Percentiles rank a stretch among this genome's conserved stretches.
Conservation (phyloP, 2,329 filamentous ascomycete species). For the Cyphellophora europaea region DNA sequence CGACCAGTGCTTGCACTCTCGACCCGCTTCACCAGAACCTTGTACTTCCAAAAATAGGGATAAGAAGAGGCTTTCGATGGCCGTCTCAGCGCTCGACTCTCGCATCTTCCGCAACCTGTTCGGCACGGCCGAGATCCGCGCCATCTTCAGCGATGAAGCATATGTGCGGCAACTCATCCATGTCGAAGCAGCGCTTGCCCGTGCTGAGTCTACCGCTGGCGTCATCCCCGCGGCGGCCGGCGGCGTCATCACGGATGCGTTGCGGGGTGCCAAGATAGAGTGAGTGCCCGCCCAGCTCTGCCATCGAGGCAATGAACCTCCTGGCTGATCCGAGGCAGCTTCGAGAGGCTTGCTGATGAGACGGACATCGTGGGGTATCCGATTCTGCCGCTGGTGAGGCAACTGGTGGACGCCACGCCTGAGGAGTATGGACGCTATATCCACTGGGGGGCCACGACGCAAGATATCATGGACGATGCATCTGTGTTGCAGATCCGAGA, state of each 20-base stretch:
- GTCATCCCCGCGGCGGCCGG: conserved; percentile 18
- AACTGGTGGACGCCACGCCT: conserved; percentile 16
- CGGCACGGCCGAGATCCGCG: conserved; percentile 20
- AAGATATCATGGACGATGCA: conserved; percentile 51
- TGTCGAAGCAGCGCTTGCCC: conserved; percentile 18
- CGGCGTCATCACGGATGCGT: conserved; percentile 11
- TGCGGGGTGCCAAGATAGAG: conserved; percentile 10
- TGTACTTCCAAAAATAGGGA: too few species aligned
- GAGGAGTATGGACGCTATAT: conserved; percentile 34
- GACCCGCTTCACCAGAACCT: too few species aligned
- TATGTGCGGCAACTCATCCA: conserved; percentile 16
- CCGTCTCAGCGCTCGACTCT: conserved; percentile 19
- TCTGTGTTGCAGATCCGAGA: conserved; percentile 44
- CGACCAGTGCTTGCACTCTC: too few species aligned
- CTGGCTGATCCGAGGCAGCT: conserved; percentile 5
- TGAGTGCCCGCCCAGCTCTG: conserved; percentile 8
- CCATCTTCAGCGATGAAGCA: conserved; percentile 19
- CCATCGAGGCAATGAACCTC: too few species aligned
- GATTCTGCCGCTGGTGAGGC: conserved; percentile 19
- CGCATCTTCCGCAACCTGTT: conserved; percentile 20
- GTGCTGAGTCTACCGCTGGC: conserved; percentile 16
- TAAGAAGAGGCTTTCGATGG: too few species aligned
- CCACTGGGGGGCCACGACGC: conserved; percentile 51
- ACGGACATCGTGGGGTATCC: conserved; percentile 22
- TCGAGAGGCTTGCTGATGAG: conserved; percentile 17